Base-by-base conservation (phyloP, 768 basidiomycete species). In the Mycena leptocephala region DNA sequence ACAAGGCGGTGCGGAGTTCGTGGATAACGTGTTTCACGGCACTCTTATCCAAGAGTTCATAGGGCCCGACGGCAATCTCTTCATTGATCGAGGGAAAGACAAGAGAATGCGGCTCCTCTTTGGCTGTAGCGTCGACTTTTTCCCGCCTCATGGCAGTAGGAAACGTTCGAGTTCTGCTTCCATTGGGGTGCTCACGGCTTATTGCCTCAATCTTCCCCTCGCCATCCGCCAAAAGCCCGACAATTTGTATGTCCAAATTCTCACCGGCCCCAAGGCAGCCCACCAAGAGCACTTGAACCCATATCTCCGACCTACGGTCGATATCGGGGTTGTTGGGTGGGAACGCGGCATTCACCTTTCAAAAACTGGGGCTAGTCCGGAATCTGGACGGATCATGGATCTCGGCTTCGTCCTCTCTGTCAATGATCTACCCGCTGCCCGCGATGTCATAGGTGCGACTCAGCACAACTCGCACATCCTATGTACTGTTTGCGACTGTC, bases 401-500 rank as follows among this genome's bases (percentile, higher is more conserved):
- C n/a, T n/a, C n/a, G n/a, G n/a, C n/a, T n/a, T n/a, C n/a, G n/a
- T n/a, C 10, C 67, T 74, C 24, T 78, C 80, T 41, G 70, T 80
- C 22, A 77, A 85, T 16, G 82, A 86, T 76, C 78, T 85, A 3
- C 78, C 80, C 1, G 81, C 82, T n/a, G 76, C 74, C 6, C 70
- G 77, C n/a, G 81, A 84, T 55, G n/a, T 78, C 1, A 53, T 75
- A 9, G 81, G 80, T 14, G 20, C 84, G n/a, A 79, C 80, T 7
- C 24, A 18, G 20, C 55, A 75, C 18, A 58, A 59, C 16, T 77
- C 78, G 14, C 61, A 82, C 33, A 75, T 78, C 4, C 83, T 78
- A 58, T n/a, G n/a, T n/a, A n/a, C n/a, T n/a, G n/a, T n/a, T n/a
- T 16, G n/a, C n/a, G n/a, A n/a, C n/a, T n/a, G n/a, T n/a, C n/a